Evolutionary conservation across 192 early-diverging fungal genomes (phyloP).

Genomic region (Podochytrium sp.): DNA sequence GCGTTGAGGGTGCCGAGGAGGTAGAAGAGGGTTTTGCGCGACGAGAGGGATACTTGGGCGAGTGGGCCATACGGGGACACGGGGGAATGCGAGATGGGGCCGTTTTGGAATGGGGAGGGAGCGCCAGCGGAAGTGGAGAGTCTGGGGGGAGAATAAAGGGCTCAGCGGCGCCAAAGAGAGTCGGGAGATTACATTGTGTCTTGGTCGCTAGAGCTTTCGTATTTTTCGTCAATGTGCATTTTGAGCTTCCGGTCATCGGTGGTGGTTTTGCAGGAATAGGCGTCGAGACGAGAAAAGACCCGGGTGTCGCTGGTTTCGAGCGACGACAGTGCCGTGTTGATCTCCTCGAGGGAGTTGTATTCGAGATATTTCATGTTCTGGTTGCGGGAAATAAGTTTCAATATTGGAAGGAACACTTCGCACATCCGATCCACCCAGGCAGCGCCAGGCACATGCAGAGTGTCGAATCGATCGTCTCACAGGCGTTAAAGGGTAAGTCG

Average conservation of each 20-base stretch:
- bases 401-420: too few relatives aligned
- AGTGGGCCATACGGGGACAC: constrained; percentile 89
- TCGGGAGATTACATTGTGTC: too few relatives aligned
- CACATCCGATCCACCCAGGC: too few relatives aligned
- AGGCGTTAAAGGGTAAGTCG: too few relatives aligned
- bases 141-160: too few relatives aligned
- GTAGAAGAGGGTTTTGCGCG: constrained; percentile 89
- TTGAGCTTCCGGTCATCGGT: constrained; percentile 92
- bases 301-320: constrained; percentile 79
- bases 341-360: constrained; percentile 74
- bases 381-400: too few relatives aligned
- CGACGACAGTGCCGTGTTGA: constrained; percentile 86
- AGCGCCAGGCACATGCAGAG: too few relatives aligned
- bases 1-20: constrained; percentile 95
- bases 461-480: too few relatives aligned
- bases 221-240: constrained; percentile 84
- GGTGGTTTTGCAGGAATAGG: constrained; percentile 95
- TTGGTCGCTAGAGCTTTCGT: constrained; percentile 49
- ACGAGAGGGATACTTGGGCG: constrained; percentile 51
- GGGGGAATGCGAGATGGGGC: constrained; percentile 52
- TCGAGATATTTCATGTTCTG: constrained; percentile 88
- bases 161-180: too few relatives aligned
- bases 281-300: constrained; percentile 65
- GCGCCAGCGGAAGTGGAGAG: too few relatives aligned
- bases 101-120: too few relatives aligned